Base-by-base conservation (phyloP, 768 basidiomycete species). In the Lepiota subincarnata region DNA sequence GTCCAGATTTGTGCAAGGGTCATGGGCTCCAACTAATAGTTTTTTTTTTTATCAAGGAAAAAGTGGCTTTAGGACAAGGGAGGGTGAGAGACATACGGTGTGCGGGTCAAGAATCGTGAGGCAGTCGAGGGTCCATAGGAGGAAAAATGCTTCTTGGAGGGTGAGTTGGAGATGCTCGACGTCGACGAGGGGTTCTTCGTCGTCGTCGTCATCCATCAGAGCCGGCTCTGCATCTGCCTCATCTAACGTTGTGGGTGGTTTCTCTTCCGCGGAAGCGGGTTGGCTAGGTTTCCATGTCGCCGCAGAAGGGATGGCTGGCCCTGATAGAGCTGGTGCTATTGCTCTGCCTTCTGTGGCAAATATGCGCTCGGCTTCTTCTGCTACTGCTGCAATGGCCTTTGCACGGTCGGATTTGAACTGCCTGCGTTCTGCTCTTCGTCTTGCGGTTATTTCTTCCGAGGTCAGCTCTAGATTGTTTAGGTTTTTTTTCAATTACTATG, bases 321-420 rank as follows among this genome's bases (percentile, higher is more conserved):
- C 76, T 35, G 81, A 82, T 22, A 86, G 75, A 3, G 81, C 74
- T 26, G 81, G 78, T n/a, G 76, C 69, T 19, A 83, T 74, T 10
- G 87, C 75, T 19, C 81, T 82, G 13, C 88, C 87, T 62, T 87
- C 83, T 16, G 77, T 73, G 11, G 77, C 79, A 60, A 92, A 94
- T 0, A 86, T 80, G 0, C 72, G 75, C 63, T 93, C 91, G 5
- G 89, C 91, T 62, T 90, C 86, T 36, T 85, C 85, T 0, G 84
- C 86, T 0, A 89, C 88, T 0, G 80, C 80, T 1, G 91, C 91
- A 59, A 97, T 88, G 1, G 94, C 96, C 53, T 77, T 74, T 22
- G 95, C 94, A 62, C 97, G 84, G 64, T 96, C 92, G 36, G 86
- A 75, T 70, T 99, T 99, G 76, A 96, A 95, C 60, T 93, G 89